Conservation (phyloP, 2,329 filamentous ascomycete genomes). For the Nannizzia gypsea region DNA sequence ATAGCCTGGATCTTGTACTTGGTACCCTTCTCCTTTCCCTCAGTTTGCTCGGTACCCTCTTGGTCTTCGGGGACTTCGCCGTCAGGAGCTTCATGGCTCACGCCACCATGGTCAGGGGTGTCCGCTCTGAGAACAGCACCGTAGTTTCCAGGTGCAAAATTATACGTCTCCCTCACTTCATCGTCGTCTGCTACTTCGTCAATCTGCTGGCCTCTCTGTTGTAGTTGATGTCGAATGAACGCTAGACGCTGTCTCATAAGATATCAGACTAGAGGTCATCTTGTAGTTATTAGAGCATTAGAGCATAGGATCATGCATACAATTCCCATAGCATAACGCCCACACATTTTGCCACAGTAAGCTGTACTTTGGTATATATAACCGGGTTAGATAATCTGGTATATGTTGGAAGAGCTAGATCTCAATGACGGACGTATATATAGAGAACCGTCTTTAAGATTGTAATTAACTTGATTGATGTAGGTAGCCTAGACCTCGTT, state of each 20-base stretch:
- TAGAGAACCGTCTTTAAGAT: too few relatives aligned
- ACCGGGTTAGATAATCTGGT: neutral
- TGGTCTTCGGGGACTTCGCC: conserved; percentile 16
- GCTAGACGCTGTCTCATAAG: conserved; percentile 51
- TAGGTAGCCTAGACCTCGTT: too few relatives aligned
- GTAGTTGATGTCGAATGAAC: conserved; percentile 60
- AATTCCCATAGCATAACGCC: conserved; percentile 53
- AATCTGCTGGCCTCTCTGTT: conserved; percentile 61
- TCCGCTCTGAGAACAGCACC: conserved; percentile 79
- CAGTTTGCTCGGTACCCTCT: conserved; percentile 16
- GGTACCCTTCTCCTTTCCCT: conserved; percentile 13
- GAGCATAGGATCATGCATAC: conserved; percentile 31
- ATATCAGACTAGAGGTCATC: neutral
- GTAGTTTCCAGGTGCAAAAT: conserved; percentile 79
- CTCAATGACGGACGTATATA: too few relatives aligned
- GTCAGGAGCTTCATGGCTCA: conserved; percentile 19
- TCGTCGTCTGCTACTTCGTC: conserved; percentile 62
- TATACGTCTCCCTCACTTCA: conserved; percentile 64
- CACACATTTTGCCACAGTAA: conserved; percentile 44
- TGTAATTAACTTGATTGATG: too few relatives aligned
- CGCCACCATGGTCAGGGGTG: conserved; percentile 48
- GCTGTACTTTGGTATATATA: neutral
- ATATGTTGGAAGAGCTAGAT: neutral
- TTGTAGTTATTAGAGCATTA: too few relatives aligned
- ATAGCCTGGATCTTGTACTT: conserved; percentile 80